Evolutionary conservation across 2,329 filamentous ascomycete species (phyloP).

Genomic region (Fusarium sp.): DNA sequence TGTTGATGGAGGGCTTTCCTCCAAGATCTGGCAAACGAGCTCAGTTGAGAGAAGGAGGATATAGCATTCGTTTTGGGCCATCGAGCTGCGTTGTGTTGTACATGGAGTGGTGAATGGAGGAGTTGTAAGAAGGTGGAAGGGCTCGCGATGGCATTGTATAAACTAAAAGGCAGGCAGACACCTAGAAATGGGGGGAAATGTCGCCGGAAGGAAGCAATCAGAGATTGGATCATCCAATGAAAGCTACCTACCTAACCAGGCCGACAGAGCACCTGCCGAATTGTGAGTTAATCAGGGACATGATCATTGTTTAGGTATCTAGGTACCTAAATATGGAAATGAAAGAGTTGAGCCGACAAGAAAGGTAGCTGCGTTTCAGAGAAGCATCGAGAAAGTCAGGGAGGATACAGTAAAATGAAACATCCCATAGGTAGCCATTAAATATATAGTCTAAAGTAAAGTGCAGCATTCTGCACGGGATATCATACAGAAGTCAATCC

Average conservation of each 20-base stretch:
- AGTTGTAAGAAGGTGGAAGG: neutral
- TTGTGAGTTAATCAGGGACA: neutral
- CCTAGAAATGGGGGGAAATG: neutral
- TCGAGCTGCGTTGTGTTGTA: neutral
- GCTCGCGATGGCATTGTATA: neutral
- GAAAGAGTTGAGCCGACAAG: too few relatives aligned
- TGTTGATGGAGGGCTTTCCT: neutral
- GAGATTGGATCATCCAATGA: neutral
- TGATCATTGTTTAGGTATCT: too few relatives aligned
- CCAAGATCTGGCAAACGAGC: conserved; percentile 8
- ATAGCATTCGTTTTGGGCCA: neutral
- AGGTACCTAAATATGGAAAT: neutral
- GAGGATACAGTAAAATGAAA: neutral
- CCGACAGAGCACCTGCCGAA: too few relatives aligned
- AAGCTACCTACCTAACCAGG: neutral
- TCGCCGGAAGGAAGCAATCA: neutral
- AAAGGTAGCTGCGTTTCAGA: neutral
- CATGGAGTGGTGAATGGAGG: neutral
- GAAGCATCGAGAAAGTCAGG: too few relatives aligned
- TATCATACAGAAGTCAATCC: conserved; percentile 20
- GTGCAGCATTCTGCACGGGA: conserved; percentile 4
- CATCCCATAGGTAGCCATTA: neutral
- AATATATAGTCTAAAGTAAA: neutral
- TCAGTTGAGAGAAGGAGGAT: conserved; percentile 7
- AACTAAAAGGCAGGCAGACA: neutral